These are phyloP conservation scores for Castanea crenata DNA, from an alignment of 306 rosid genomes.

Conservation along the genomic window DNA sequence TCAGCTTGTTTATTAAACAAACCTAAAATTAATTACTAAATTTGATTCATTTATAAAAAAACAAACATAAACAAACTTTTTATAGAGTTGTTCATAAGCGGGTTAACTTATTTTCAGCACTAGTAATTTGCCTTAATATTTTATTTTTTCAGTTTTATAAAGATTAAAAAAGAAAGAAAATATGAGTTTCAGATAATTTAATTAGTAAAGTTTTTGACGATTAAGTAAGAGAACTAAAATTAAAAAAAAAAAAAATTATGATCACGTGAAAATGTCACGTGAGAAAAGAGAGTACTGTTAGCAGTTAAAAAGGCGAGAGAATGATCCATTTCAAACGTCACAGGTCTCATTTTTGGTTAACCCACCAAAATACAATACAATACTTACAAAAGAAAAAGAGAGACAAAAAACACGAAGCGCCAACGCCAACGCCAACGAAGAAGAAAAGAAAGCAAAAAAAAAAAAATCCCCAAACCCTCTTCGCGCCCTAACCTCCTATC, in stretches of 20 bases:
- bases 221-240: no score
- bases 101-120: no score
- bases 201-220: rapidly evolving
- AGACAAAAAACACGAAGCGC: neutral
- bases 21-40: no score
- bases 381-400: neutral
- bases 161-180: no score
- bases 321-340: neutral
- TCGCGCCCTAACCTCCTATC: conserved; percentile 13
- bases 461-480: conserved; percentile 21
- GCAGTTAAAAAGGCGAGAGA: no score
- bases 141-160: no score
- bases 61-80: rapidly evolving
- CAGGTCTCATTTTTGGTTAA: neutral
- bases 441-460: conserved; percentile 33
- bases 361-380: neutral
- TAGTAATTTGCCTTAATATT: no score
- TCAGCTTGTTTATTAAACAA: no score
- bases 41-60: no score
- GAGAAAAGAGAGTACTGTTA: no score
- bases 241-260: no score
- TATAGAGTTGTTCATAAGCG: rapidly evolving
- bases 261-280: no score
- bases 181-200: rapidly evolving
- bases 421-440: neutral